Evolutionary conservation across 2,329 filamentous ascomycete genomes (phyloP), one percentile per base, ranked within the genome.

Genomic region (Apiospora rasikravindrae): DNA sequence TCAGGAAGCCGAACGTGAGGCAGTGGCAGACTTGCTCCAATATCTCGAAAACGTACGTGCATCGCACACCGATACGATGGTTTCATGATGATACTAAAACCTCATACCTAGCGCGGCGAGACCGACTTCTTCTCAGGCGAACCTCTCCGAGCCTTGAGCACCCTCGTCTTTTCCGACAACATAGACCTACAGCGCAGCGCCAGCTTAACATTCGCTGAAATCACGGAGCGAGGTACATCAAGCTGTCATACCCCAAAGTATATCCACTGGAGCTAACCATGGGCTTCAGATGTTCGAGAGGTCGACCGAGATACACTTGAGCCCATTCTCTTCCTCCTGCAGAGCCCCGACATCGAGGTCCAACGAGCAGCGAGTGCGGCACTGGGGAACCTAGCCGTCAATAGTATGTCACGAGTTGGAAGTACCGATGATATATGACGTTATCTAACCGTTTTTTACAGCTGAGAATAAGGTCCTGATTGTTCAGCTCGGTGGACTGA

Each of bases 61-160:
- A 64, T n/a, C 57, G 57, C 57, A 64, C 19, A 37, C 33, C 33
- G 33, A 64, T n/a, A 64, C 57, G 19, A 64, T 64, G 57, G 33
- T 64, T 64, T 13, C 19, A 33, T 61, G 6, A n/a, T 64, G 19
- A 64, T 64, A 40, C 57, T 64, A 64, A 64, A 64, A 2, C 57
- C 57, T 47, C 66, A 68, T 29, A 14, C 66, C 2, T 68, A 98
- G 96, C 93, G 96, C 81, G 93, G 92, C 81, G 96, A 99, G 83
- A 98, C 95, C 78, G 96, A 99, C 83, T 99, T 99, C 90, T 99
- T 99, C 85, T 92, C 94, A 49, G 96, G 96, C 83, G 95, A 98
- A 80, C 96, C 96, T 66, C 90, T 99, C 72, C 93, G 93, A 83
- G 96, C 96, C 66, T 86, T 99, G 72, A 98, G 94, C 84, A 99